phyloP scores from a whole-genome alignment of 2,329 filamentous ascomycete species.

The Acephala macrosclerotiorum region DNA sequence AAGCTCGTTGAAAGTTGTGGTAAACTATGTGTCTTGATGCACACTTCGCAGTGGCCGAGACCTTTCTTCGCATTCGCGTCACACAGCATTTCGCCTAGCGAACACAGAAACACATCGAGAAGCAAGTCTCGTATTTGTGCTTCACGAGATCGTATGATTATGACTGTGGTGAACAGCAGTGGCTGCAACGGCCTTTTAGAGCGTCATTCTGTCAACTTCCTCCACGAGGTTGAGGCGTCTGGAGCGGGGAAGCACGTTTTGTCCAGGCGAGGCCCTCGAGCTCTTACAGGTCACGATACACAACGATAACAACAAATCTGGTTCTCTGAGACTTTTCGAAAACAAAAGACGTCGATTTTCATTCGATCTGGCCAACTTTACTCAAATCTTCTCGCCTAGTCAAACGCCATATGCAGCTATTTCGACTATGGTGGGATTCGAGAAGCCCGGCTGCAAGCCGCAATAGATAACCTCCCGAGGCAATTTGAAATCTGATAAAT shows the following conservation, averaged over 20 bases:
- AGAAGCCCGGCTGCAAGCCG: not conserved
- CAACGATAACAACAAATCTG: not conserved
- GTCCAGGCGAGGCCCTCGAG: not conserved
- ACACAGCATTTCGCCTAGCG: not conserved
- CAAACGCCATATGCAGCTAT: not conserved
- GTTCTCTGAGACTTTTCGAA: not conserved
- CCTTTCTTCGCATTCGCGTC: not conserved
- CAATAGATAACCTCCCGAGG: not conserved
- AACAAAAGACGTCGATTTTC: not conserved
- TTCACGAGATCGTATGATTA: conserved; percentile 9
- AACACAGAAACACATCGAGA: not conserved
- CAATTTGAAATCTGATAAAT: not conserved
- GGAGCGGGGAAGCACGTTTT: not conserved
- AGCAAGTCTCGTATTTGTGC: not conserved
- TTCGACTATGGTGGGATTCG: not conserved
- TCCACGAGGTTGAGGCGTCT: conserved; percentile 1
- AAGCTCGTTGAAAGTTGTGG: not conserved
- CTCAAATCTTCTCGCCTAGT: not conserved
- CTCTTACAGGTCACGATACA: not conserved
- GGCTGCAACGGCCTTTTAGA: conserved; percentile 1
- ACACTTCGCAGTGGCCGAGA: not conserved
- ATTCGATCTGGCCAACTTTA: not conserved
- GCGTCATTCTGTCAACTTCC: not conserved
- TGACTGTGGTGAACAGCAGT: not conserved
- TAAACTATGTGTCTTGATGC: conserved; percentile 1